Base-by-base conservation (phyloP, 106 monocot species). In the Phalaenopsis aphrodite region DNA sequence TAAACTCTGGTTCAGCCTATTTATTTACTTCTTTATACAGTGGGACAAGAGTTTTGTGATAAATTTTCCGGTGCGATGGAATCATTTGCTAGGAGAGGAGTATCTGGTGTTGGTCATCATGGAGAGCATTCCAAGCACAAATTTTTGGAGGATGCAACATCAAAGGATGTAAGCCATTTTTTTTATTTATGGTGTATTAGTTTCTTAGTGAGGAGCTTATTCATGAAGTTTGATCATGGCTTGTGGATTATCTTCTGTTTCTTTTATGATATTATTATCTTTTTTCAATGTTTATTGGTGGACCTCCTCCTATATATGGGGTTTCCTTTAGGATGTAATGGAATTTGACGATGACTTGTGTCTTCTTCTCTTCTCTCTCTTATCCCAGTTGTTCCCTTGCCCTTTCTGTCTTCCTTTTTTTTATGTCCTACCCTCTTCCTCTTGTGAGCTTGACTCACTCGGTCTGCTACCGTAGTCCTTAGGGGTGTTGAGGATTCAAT, bases 51-150 rank as follows among this genome's bases (percentile, higher is more conserved):
- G 74, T 88, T 91, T 23, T 85, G 80, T 36, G 89, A 94, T 79
- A 87, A 85, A 71, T 91, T 91, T 76, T 86, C 94, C 78, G 89
- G 88, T 84, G 89, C 88, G 9, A 91, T 94, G 72, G 91, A 94
- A 84, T 88, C 89, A 71, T 89, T 94, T 82, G 78, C 91, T 47
- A 91, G 86, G 83, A 94, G 91, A 80, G 84, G 85, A 66, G 69
- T 48, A 61, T 78, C 86, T 16, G 76, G 86, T 75, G 78, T 87
- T 77, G 86, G 88, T 56, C 83, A 83, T 69, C 77, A 85, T 77
- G 86, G 88, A 67, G 94, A 91, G 74, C 74, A 77, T 75, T 80
- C 77, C n/a, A 88, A 77, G 84, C 84, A 86, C 52, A 88, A 80
- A 78, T 77, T 43, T 78, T 77, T 83, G 19, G 84, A 85, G 36